These are phyloP conservation scores for Didymella arachidicola DNA, from an alignment of 2,329 filamentous ascomycete genomes.

Conservation along the genomic window DNA sequence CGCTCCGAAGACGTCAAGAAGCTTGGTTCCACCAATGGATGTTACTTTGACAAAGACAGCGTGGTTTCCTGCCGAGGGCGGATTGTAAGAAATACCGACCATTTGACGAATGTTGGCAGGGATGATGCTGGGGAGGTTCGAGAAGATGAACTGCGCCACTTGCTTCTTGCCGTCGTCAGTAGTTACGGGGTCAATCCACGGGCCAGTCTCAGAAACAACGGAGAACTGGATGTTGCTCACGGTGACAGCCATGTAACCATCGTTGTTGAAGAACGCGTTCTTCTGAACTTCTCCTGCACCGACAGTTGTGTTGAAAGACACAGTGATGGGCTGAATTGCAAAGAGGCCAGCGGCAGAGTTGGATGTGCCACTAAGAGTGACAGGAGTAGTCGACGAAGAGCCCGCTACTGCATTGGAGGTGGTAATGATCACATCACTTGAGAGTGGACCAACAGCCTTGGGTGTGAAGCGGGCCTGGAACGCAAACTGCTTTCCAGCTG, in stretches of 20 bases:
- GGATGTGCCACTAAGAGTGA: slow-evolving; percentile 60
- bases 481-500: slow-evolving; percentile 52
- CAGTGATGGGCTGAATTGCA: slow-evolving; percentile 56
- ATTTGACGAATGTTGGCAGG: slow-evolving; percentile 51
- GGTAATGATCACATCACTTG: slow-evolving; percentile 58
- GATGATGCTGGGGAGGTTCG: slow-evolving; percentile 57
- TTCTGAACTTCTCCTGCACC: slow-evolving; percentile 50
- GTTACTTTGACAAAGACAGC: slow-evolving; percentile 58
- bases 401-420: slow-evolving; percentile 58
- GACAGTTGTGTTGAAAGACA: slow-evolving; percentile 61
- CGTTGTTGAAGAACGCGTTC: slow-evolving; percentile 59
- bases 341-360: slow-evolving; percentile 58
- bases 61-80: slow-evolving; percentile 58
- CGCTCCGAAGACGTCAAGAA: slow-evolving; percentile 59
- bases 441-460: slow-evolving; percentile 57
- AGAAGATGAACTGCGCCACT: slow-evolving; percentile 60
- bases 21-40: slow-evolving; percentile 61
- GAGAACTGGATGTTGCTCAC: slow-evolving; percentile 59
- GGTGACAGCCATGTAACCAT: slow-evolving; percentile 57
- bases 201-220: slow-evolving; percentile 54
- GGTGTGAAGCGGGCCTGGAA: slow-evolving; percentile 59
- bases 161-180: slow-evolving; percentile 44
- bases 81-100: slow-evolving; percentile 59
- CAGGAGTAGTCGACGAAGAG: slow-evolving; percentile 58
- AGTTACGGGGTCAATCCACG: slow-evolving; percentile 53